Conservation (phyloP, 331 rosid genomes). For the Ulmus americana region DNA sequence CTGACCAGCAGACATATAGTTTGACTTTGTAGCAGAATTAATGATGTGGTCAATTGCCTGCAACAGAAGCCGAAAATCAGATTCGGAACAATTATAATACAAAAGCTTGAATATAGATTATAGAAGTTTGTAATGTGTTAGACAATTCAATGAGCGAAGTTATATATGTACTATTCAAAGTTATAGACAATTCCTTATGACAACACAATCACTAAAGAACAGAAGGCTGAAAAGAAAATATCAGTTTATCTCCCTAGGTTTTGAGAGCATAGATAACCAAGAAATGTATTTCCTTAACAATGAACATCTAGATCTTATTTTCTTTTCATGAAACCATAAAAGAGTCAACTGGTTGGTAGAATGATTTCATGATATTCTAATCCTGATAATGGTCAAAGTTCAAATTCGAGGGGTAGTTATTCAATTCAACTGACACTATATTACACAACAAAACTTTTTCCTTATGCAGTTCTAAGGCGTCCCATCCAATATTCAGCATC, state of each 20-base stretch:
- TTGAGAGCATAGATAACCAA: too few relatives aligned
- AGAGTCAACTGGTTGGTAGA: neutral
- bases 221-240: neutral
- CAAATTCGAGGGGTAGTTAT: too few relatives aligned
- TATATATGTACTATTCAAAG: too few relatives aligned
- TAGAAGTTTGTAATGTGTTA: neutral
- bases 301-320: too few relatives aligned
- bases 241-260: too few relatives aligned
- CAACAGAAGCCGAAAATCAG: constrained; percentile 25
- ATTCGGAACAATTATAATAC: neutral
- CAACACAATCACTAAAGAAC: neutral
- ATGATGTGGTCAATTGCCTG: constrained; percentile 97
- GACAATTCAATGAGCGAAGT: neutral
- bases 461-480: too few relatives aligned
- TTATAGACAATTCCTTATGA: neutral
- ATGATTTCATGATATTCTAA: too few relatives aligned
- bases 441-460: too few relatives aligned
- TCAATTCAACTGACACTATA: too few relatives aligned
- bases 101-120: neutral
- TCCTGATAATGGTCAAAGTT: too few relatives aligned
- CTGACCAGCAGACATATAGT: constrained; percentile 95
- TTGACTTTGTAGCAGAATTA: constrained; percentile 94
- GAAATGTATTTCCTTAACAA: too few relatives aligned
- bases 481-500: neutral
- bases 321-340: neutral